Conservation (phyloP, 768 basidiomycete species). For the Trametes cubensis region DNA sequence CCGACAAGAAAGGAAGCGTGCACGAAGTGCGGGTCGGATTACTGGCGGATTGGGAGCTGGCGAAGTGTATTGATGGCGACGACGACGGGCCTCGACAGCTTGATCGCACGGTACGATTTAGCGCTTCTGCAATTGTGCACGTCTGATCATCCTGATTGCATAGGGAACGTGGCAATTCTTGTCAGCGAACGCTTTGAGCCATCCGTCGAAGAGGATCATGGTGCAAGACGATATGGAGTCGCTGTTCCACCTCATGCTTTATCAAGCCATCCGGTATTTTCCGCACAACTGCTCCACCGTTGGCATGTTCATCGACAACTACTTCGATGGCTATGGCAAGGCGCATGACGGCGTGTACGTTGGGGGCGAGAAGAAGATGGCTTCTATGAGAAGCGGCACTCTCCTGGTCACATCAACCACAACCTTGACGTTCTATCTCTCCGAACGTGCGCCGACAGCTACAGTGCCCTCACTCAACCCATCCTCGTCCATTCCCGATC, state of each 20-base stretch:
- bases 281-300: constrained; percentile 5
- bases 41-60: constrained; percentile 5
- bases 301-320: not conserved
- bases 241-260: constrained; percentile 14
- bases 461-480: not conserved
- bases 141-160: not conserved
- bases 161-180: constrained; percentile 19
- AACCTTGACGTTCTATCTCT: not conserved
- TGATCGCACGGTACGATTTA: constrained; percentile 2
- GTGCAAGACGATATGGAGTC: constrained; percentile 13
- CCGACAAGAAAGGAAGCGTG: not conserved
- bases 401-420: too few species aligned
- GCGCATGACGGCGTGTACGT: not conserved
- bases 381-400: not conserved
- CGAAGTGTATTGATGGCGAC: not conserved
- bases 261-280: constrained; percentile 8
- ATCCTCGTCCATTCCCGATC: too few species aligned
- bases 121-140: not conserved
- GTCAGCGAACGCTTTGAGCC: not conserved
- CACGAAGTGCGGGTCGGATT: not conserved
- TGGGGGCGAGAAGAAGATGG: not conserved
- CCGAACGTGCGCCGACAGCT: not conserved
- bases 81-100: not conserved
- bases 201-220: not conserved
- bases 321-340: constrained; percentile 1